These are phyloP conservation scores for Talaromyces wortmannii DNA, from an alignment of 495 filamentous ascomycete genomes.

Conservation along the genomic window DNA sequence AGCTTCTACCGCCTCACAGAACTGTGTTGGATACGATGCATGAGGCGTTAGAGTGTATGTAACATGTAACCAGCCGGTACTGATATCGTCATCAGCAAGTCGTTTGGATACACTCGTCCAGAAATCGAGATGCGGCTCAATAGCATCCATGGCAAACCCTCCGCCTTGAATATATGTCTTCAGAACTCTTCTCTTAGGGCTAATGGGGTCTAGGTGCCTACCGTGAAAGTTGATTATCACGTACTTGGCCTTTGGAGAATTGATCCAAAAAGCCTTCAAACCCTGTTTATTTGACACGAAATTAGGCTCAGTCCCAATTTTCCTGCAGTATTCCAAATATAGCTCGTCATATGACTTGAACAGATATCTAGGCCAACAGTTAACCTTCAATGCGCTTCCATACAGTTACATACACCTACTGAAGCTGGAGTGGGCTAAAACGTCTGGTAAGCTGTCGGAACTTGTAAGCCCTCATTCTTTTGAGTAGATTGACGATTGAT, in stretches of 20 bases:
- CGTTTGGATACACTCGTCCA: background rate
- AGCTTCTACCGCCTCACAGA: conserved; percentile 46
- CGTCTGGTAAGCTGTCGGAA: background rate
- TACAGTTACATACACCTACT: background rate
- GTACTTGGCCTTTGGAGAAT: background rate
- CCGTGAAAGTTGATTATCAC: background rate
- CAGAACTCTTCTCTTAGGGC: background rate
- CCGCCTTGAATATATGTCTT: background rate
- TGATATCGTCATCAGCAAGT: background rate
- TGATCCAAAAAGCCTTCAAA: background rate
- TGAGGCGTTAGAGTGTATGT: conserved; percentile 53
- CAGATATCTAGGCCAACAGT: background rate
- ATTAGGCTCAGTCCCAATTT: background rate
- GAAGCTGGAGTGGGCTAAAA: background rate
- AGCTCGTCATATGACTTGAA: background rate
- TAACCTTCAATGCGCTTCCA: background rate
- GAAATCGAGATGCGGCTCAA: background rate
- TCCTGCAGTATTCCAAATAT: background rate
- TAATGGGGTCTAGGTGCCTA: background rate
- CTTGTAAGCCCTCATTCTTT: background rate
- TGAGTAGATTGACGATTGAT: background rate
- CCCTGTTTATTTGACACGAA: background rate
- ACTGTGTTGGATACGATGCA: conserved; percentile 50
- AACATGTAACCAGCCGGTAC: conserved; percentile 8
- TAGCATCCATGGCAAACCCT: background rate